Base-by-base conservation (phyloP, 148 eudicot species). In the Rhododendron ovatum region DNA sequence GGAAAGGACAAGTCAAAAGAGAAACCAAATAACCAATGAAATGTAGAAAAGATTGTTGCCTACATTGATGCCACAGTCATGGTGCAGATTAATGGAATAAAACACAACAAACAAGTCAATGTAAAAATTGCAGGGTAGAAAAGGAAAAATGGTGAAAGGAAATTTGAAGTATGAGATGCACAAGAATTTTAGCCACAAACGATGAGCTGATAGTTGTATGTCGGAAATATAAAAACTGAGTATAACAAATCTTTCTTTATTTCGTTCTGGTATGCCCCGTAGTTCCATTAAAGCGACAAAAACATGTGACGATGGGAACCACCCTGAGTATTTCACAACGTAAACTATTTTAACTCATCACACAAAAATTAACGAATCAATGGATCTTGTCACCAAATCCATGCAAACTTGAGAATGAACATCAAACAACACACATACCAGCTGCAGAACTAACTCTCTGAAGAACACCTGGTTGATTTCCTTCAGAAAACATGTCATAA, bases 391-490 rank as follows among this genome's bases (percentile, higher is more conserved):
- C 53, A 15, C 39, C 83, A 80, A 30, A 47, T 33, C 85, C 61
- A 47, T 45, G n/a, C 30, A 76, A 83, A 28, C 59, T 76, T 17
- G 59, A 26, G 47, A 80, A 24, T 35, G 69, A 82, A 83, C 51
- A 75, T 35, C 43, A 82, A 74, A 28, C 80, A 20, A 33, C 85
- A 74, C 47, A 67, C 85, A 80, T 92, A 96, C 98, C 99, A 80
- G 99, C 98, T 65, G 92, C 98, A 86, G 95, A 92, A 9, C 99
- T 93, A 88, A 96, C 94, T 93, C 94, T 94, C 85, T 94, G 93
- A 79, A 95, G 88, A 82, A 95, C 99, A 83, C 98, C 94, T 81
- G 90, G 90, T 86, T 91, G 94, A 90, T 87, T 90, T 81, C 89
- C 96, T 71, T 93, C 96, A 85, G 95, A 88, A 75, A 90, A 89